These are phyloP conservation scores for Fusarium sp. DNA, from an alignment of 2,329 filamentous ascomycete species.

Conservation along the genomic window DNA sequence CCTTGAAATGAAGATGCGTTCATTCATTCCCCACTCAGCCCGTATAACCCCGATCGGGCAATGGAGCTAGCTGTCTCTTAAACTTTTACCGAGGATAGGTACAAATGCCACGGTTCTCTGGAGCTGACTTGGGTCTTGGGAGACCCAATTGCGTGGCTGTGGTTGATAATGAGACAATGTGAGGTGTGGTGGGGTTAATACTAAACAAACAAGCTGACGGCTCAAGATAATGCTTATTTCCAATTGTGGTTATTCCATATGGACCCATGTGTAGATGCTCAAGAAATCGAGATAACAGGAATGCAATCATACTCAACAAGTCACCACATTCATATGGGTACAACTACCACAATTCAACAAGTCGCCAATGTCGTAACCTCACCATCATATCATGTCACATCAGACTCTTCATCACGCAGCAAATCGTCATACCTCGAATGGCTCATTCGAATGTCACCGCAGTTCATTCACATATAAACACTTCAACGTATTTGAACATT, in stretches of 20 bases:
- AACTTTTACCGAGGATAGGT: conserved; percentile 20
- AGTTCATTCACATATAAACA: background rate
- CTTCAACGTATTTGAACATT: conserved; percentile 48
- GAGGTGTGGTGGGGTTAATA: conserved; percentile 10
- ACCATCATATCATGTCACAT: background rate
- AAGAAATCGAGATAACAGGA: background rate
- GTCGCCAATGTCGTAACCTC: background rate
- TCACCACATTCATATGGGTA: background rate
- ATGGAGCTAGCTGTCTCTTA: conserved; percentile 15
- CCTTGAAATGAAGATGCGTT: conserved; percentile 28
- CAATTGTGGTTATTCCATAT: too few relatives aligned
- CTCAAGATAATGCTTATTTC: too few relatives aligned
- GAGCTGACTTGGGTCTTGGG: conserved; percentile 2
- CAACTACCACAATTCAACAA: conserved; percentile 7
- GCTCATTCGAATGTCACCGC: background rate
- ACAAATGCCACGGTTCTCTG: conserved; percentile 4
- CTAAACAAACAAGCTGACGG: background rate
- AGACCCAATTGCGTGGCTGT: conserved; percentile 18
- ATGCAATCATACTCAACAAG: background rate
- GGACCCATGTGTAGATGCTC: too few relatives aligned
- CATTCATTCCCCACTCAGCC: conserved; percentile 31
- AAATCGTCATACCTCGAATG: background rate
- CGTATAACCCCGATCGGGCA: conserved; percentile 18
- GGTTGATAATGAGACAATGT: conserved; percentile 15
- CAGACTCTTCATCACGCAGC: background rate